phyloP scores from a whole-genome alignment of 2,329 filamentous ascomycete species.

The Fusarium xyrophilum region DNA sequence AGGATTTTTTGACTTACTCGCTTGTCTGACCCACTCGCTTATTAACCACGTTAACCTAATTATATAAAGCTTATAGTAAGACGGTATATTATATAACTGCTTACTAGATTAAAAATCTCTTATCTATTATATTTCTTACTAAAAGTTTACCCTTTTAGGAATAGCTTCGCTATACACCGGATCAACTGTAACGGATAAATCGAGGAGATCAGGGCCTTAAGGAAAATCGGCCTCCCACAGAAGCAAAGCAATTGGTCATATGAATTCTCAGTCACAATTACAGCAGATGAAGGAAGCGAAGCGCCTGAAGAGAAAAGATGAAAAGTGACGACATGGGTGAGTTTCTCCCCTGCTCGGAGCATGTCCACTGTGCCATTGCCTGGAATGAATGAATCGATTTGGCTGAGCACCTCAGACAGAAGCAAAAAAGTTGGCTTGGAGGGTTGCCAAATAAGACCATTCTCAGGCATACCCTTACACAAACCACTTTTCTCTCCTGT shows the following conservation, averaged over 20 bases:
- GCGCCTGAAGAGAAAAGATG: neutral
- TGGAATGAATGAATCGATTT: conserved; percentile 27
- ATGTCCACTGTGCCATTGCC: conserved; percentile 17
- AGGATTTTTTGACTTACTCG: too few relatives aligned
- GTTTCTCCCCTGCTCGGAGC: conserved; percentile 23
- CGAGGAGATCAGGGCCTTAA: too few relatives aligned
- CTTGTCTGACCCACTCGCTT: too few relatives aligned
- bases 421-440: conserved; percentile 1
- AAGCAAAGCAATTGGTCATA: conserved; percentile 22
- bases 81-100: too few relatives aligned
- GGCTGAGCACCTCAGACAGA: conserved; percentile 4
- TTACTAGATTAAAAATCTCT: too few relatives aligned
- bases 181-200: too few relatives aligned
- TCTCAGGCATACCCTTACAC: conserved; percentile 10
- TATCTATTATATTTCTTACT: too few relatives aligned
- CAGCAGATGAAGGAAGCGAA: neutral
- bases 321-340: conserved; percentile 33
- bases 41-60: too few relatives aligned
- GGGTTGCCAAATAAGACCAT: conserved; percentile 4
- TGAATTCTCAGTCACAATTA: conserved; percentile 21
- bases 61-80: too few relatives aligned
- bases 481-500: neutral
- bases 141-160: too few relatives aligned
- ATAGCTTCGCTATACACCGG: too few relatives aligned
- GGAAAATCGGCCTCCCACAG: neutral